Conservation (phyloP, 176 grass and related monocot genomes). For the Carex parvula region DNA sequence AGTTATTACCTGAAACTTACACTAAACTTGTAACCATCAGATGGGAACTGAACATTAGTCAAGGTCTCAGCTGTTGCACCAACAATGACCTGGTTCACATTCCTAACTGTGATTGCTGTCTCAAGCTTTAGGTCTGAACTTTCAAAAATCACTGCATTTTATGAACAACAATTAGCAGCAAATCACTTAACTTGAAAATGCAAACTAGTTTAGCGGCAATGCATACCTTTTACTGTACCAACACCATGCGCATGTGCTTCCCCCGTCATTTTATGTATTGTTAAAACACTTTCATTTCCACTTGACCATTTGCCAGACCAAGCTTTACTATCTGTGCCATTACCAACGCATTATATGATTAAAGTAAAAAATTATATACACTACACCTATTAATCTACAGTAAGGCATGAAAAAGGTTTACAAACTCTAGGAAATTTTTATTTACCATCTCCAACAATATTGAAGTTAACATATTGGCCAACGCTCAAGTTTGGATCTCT, state of each 20-base stretch:
- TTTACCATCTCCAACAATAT: constrained; percentile 58
- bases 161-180: constrained; percentile 15
- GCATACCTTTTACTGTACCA: constrained; percentile 72
- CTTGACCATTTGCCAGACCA: constrained; percentile 68
- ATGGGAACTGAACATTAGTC: constrained; percentile 57
- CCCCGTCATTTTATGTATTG: constrained; percentile 58
- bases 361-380: constrained; percentile 15
- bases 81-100: constrained; percentile 63
- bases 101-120: constrained; percentile 54
- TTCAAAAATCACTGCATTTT: constrained; percentile 64
- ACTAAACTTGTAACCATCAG: constrained; percentile 64
- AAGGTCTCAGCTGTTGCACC: constrained; percentile 52
- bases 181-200: constrained; percentile 16
- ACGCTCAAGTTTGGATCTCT: constrained; percentile 52
- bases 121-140: constrained; percentile 60
- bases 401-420: constrained; percentile 7
- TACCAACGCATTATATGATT: constrained; percentile 7
- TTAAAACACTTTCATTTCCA: constrained; percentile 66
- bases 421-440: constrained; percentile 15
- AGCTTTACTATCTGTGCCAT: constrained; percentile 39
- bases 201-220: constrained; percentile 7
- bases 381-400: constrained; percentile 7
- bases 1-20: constrained; percentile 60
- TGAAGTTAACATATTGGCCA: constrained; percentile 71
- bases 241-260: constrained; percentile 64